These are phyloP conservation scores for Blastobotrys serpentis DNA, from an alignment of 1,139 yeast species.

Conservation along the genomic window DNA sequence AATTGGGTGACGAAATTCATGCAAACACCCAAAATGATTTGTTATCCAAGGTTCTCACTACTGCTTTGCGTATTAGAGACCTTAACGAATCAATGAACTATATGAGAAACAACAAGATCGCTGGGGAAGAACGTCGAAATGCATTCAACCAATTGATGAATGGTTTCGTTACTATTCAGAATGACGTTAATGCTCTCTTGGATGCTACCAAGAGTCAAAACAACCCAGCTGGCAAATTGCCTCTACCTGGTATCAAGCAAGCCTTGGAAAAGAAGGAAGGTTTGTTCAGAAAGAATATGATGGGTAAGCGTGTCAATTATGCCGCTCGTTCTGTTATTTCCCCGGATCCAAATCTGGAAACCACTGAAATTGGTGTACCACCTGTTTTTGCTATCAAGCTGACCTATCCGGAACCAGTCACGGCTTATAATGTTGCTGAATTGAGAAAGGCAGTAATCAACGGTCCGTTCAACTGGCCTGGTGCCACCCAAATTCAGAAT, in stretches of 20 bases:
- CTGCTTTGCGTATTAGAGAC: slow-evolving; percentile 81
- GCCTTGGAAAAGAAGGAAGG: slow-evolving; percentile 99
- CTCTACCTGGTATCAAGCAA: slow-evolving; percentile 95
- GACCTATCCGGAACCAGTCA: slow-evolving; percentile 98
- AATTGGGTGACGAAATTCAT: slow-evolving; percentile 93
- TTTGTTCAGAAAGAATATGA: slow-evolving; percentile 96
- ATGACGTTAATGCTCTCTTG: slow-evolving; percentile 89
- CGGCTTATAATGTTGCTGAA: slow-evolving; percentile 87
- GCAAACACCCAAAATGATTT: slow-evolving; percentile 92
- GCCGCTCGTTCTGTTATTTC: slow-evolving; percentile 99
- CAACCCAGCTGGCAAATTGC: slow-evolving; percentile 59
- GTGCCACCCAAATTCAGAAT: slow-evolving; percentile 93
- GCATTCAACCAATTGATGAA: slow-evolving; percentile 90
- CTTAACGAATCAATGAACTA: slow-evolving; percentile 64
- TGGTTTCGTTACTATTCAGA: slow-evolving; percentile 89
- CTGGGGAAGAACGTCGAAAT: slow-evolving; percentile 68
- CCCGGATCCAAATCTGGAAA: slow-evolving; percentile 97
- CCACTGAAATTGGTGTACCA: slow-evolving; percentile 98
- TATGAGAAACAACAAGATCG: slow-evolving; percentile 55
- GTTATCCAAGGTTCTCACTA: slow-evolving; percentile 72
- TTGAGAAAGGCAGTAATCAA: slow-evolving; percentile 92
- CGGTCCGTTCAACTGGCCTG: slow-evolving; percentile 99
- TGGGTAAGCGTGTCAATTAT: slow-evolving; percentile 99
- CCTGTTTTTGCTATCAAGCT: slow-evolving; percentile 95
- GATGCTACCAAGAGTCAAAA: slow-evolving; percentile 89